phyloP scores from a whole-genome alignment of 805 yeast genomes.

The Hanseniaspora opuntiae region DNA sequence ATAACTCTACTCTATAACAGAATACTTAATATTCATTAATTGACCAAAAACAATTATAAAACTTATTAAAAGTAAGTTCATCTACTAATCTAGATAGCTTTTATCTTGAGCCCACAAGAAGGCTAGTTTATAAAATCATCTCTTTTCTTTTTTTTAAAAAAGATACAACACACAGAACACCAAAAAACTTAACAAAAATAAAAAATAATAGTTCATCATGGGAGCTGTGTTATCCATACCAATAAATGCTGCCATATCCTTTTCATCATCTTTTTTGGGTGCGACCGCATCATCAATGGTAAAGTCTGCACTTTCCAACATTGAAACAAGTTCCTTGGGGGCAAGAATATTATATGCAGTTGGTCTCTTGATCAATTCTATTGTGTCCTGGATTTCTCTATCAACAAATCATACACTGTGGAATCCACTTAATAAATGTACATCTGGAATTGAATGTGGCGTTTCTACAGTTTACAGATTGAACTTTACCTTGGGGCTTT shows the following conservation, averaged over 20 bases:
- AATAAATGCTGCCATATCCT: constrained; percentile 43
- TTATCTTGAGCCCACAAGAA: no score
- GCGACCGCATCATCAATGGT: constrained; percentile 66
- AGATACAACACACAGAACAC: background rate
- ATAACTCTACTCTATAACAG: no score
- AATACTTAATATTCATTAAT: no score
- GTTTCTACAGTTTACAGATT: constrained; percentile 89
- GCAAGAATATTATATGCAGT: constrained; percentile 81
- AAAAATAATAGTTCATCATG: constrained; percentile 27
- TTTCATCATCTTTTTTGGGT: constrained; percentile 64
- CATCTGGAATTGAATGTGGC: constrained; percentile 67
- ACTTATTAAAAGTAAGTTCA: no score
- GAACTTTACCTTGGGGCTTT: constrained; percentile 70
- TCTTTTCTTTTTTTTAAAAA: no score
- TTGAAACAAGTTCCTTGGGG: constrained; percentile 57
- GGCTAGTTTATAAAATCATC: no score
- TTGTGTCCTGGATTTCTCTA: constrained; percentile 77
- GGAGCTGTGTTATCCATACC: constrained; percentile 66
- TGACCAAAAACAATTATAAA: no score
- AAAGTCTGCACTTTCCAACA: constrained; percentile 35
- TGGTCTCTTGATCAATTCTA: constrained; percentile 60
- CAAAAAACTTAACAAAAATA: background rate
- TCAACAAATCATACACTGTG: constrained; percentile 65
- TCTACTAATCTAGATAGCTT: no score
- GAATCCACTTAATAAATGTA: constrained; percentile 65